Evolutionary conservation across 2,329 filamentous ascomycete species (phyloP).

Genomic region (Paraphaeosphaeria sporulosa): DNA sequence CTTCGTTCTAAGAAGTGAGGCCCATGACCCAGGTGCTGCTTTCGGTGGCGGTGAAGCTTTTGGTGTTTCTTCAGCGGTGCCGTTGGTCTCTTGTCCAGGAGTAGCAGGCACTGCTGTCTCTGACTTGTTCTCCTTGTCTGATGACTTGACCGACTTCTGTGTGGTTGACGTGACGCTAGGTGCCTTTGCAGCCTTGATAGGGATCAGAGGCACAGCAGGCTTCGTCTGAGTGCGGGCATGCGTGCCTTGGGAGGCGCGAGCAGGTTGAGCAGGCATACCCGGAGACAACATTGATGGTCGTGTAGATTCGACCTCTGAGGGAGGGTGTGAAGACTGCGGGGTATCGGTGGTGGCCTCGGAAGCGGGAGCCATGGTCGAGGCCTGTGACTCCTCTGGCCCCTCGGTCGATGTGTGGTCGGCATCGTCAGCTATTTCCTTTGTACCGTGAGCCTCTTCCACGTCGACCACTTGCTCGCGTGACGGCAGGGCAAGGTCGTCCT

Average conservation of each 20-base stretch:
- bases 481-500: constrained; percentile 59
- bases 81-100: constrained; percentile 20
- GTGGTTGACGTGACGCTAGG: constrained; percentile 44
- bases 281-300: constrained; percentile 65
- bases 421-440: constrained; percentile 26
- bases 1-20: constrained; percentile 69
- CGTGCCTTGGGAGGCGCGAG: constrained; percentile 41
- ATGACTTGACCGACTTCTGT: constrained; percentile 45
- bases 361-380: constrained; percentile 53
- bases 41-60: constrained; percentile 54
- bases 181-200: constrained; percentile 54
- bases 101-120: constrained; percentile 16
- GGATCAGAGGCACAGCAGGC: constrained; percentile 61
- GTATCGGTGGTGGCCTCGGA: constrained; percentile 62
- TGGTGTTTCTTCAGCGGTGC: constrained; percentile 42
- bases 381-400: constrained; percentile 49
- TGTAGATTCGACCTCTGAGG: constrained; percentile 64
- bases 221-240: constrained; percentile 54
- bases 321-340: constrained; percentile 64
- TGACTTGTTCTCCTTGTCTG: constrained; percentile 27
- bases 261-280: constrained; percentile 46
- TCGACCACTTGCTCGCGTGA: constrained; percentile 50
- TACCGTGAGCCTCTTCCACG: constrained; percentile 16
- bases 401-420: constrained; percentile 51
- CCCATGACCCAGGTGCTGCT: constrained; percentile 70